Evolutionary conservation across 1,284 basidiomycete species (phyloP).

Genomic region (Marasmius sp.): DNA sequence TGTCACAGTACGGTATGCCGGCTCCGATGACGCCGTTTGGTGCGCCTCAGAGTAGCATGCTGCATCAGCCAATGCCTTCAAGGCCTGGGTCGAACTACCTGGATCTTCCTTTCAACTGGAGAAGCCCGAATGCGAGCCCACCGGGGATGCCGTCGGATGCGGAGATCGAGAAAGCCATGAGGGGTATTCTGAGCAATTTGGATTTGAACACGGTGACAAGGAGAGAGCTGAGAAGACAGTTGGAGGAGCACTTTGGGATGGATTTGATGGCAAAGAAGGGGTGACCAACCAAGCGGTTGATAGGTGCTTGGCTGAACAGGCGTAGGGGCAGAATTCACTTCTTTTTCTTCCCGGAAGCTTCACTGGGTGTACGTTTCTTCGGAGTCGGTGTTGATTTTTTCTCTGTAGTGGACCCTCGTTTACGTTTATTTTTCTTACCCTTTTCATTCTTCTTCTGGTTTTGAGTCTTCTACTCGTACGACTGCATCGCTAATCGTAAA

Average conservation of each 20-base stretch:
- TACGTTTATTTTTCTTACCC: neutral
- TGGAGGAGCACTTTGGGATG: constrained; percentile 79
- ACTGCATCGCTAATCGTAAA: neutral
- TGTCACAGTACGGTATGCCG: constrained; percentile 30
- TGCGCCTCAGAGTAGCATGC: constrained; percentile 20
- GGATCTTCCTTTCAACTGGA: constrained; percentile 58
- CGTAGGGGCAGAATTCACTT: neutral
- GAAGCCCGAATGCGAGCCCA: constrained; percentile 50
- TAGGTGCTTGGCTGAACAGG: constrained; percentile 26
- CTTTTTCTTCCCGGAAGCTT: neutral
- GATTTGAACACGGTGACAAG: constrained; percentile 92
- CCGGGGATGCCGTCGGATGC: constrained; percentile 56
- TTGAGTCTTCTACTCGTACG: neutral
- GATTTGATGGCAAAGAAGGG: constrained; percentile 66
- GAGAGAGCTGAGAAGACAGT: constrained; percentile 78
- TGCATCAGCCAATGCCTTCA: constrained; percentile 63
- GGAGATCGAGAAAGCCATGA: constrained; percentile 73
- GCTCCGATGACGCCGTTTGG: constrained; percentile 32
- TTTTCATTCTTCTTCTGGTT: neutral
- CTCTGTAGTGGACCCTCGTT: neutral
- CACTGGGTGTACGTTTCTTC: neutral
- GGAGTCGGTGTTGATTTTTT: neutral
- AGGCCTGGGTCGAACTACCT: constrained; percentile 75
- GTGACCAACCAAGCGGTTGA: constrained; percentile 75
- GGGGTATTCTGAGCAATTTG: constrained; percentile 69